phyloP scores from a whole-genome alignment of 257 asterid species.

The Plantago ovata region DNA sequence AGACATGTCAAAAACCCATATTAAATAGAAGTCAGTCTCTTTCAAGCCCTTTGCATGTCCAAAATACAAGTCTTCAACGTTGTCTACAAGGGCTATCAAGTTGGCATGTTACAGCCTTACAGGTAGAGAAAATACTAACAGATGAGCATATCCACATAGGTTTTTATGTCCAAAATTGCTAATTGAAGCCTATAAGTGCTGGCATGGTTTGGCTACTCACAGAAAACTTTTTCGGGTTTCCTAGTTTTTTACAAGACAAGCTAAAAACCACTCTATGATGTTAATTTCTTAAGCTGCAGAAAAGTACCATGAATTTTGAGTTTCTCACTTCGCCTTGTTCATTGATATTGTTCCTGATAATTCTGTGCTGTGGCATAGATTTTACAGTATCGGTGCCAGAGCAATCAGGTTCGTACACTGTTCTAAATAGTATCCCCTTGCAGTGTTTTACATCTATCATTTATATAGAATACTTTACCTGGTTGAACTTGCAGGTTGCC shows the following conservation, averaged over 20 bases:
- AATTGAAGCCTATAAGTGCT: conserved; percentile 24
- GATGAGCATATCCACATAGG: conserved; percentile 34
- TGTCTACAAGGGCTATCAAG: conserved; percentile 19
- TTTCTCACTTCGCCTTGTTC: neutral
- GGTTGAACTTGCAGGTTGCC: conserved; percentile 43
- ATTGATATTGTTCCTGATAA: neutral
- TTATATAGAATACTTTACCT: too few relatives aligned
- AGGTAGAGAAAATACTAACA: conserved; percentile 19
- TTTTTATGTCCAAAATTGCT: conserved; percentile 21
- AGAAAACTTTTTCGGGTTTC: conserved; percentile 14
- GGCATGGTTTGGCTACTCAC: conserved; percentile 12
- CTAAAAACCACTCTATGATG: neutral
- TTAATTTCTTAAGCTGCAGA: neutral
- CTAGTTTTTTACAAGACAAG: neutral
- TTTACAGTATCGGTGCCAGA: conserved; percentile 32
- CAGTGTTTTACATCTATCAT: too few relatives aligned
- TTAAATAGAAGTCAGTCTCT: neutral
- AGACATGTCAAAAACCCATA: neutral
- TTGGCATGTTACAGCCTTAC: conserved; percentile 30
- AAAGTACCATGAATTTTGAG: neutral
- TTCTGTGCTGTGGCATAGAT: conserved; percentile 19
- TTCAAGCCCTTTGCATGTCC: conserved; percentile 12
- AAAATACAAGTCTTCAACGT: conserved; percentile 17
- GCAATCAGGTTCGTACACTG: conserved; percentile 35
- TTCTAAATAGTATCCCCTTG: neutral